Conservation (phyloP, 177 flowering plant genomes). For the Tripterygium wilfordii region DNA sequence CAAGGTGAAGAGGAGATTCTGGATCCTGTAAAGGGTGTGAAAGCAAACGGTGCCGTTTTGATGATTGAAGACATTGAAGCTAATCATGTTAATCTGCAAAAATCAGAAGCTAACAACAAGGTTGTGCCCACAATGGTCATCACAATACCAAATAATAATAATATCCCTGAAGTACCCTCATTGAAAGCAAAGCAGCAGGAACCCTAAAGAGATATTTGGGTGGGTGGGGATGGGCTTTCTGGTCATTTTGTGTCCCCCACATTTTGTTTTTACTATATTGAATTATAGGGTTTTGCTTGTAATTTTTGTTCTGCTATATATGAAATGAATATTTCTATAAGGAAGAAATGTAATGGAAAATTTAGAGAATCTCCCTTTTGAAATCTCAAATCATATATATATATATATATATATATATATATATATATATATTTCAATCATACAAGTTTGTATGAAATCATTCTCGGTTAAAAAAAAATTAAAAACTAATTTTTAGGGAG, state of each 20-base stretch:
- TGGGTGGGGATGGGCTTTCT: constrained; percentile 8
- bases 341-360: no score
- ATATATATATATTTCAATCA: no score
- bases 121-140: constrained; percentile 1
- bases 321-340: no score
- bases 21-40: constrained; percentile 7
- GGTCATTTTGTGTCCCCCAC: constrained; percentile 12
- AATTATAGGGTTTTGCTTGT: neutral
- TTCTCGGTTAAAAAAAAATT: no score
- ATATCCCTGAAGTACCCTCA: constrained; percentile 5
- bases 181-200: constrained; percentile 7
- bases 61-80: constrained; percentile 9
- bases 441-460: no score
- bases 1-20: constrained; percentile 20
- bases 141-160: constrained; percentile 3
- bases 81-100: constrained; percentile 8
- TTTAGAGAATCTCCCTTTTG: no score
- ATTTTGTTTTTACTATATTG: neutral
- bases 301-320: no score
- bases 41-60: neutral
- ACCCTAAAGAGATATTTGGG: no score
- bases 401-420: no score
- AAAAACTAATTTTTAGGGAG: no score
- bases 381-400: no score
- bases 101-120: neutral